Base-by-base conservation (phyloP, 345 rosid genomes). In the Dipteronia sinensis region DNA sequence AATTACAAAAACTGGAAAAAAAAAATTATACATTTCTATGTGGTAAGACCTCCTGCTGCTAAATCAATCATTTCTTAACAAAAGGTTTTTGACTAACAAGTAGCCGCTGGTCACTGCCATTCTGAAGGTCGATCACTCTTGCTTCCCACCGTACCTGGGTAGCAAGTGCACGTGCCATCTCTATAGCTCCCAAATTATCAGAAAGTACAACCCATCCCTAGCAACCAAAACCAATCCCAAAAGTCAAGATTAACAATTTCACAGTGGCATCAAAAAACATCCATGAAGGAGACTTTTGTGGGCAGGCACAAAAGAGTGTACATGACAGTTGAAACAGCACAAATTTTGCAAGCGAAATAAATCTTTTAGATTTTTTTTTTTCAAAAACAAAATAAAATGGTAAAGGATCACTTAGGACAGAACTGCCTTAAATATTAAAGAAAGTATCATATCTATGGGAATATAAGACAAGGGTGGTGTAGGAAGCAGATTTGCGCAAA, bases 51-150 rank as follows among this genome's bases (percentile, higher is more conserved):
- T 65, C 67, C 58, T 7, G 61, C 76, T 53, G 79, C 74, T 62
- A 67, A 70, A 85, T 65, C 78, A 72, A 79, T 92, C 86, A 96
- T 79, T 92, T 96, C 80, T 77, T 91, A 80, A 92, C 78, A 73
- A 94, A 94, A 19, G 93, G 99, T 79, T 94, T 94, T 81, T 94
- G 97, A 86, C 98, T 94, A 82, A 96, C 98, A 53, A 96, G 98
- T 71, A 94, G 90, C 65, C 98, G 89, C 83, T 96, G 94, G 82
- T 96, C 98, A 67, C 93, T 91, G 75, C 98, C 99, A 77, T 92
- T 95, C 81, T 96, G 98, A 77, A 91, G 89, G 88, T 91, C 98
- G 17, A 94, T 93, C 81, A 94, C 94, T 79, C 99, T 86, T 80
- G 98, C 98, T 90, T 96, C 98, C 99, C 98, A 96, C n/a, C 92